Base-by-base conservation (phyloP, 331 rosid genomes). In the Arachis monticola region DNA sequence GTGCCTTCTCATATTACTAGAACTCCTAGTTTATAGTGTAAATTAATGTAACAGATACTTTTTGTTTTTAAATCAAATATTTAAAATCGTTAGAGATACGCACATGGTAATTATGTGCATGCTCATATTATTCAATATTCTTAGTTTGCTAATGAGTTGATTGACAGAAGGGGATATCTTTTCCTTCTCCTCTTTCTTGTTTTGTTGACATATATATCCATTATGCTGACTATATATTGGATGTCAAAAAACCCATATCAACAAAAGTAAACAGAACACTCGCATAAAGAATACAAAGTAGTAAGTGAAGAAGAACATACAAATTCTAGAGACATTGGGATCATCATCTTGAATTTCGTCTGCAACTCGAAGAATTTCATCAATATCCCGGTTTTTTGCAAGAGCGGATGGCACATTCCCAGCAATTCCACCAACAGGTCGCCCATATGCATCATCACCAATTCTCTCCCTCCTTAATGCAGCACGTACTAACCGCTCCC, bases 321-420 rank as follows among this genome's bases (percentile, higher is more conserved):
- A 80, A 51, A 94, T 92, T 84, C 99, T 87, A 14, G 97, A 79
- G 60, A 94, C 67, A 65, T 69, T 90, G 55, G 99, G 97, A 83
- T 87, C 89, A 13, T 87, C 92, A n/a, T 87, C 93, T 86, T 95
- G 97, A 76, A 95, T 95, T 86, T 90, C 97, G 82, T 95, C 99
- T 7, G 99, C 99, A 80, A 84, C 97, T 85, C 93, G 87, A 68
- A 95, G 79, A 84, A 92, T 95, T 79, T 92, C 99, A 86, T 92
- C 99, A 7, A 95, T 90, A 75, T 95, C 97, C 87, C 99, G 82
- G 67, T 95, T 95, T 77, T 92, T 90, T 46, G 92, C 93, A 4
- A 95, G 93, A 0, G 99, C 95, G 44, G 97, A 95, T 27, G 99
- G 99, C 10, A 95, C 97, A 67, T 87, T 79, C 73, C 97, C 93